Percentiles rank a stretch among this genome's conserved stretches.
Evolutionary conservation across 2,329 filamentous ascomycete species (phyloP).

Genomic region (Niveomyces coronatus): DNA sequence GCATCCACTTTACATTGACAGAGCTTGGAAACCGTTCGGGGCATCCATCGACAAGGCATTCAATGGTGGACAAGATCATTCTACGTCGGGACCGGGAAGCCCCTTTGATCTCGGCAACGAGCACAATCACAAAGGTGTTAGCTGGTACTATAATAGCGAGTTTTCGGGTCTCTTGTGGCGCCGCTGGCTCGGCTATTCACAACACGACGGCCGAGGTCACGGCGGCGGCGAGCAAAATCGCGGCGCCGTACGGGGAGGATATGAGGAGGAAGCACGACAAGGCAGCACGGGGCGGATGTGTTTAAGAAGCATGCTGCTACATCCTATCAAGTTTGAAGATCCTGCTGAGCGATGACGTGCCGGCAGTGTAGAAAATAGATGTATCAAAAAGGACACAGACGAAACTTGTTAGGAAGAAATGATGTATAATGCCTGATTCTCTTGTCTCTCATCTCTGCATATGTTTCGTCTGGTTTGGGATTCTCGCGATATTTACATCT

Average conservation of each 20-base stretch:
- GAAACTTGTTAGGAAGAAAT: background rate
- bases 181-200: slow-evolving; percentile 59
- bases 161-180: slow-evolving; percentile 72
- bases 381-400: background rate
- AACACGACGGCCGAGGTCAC: slow-evolving; percentile 39
- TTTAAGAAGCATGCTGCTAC: slow-evolving; percentile 67
- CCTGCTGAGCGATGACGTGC: slow-evolving; percentile 26
- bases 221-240: slow-evolving; percentile 38
- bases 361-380: background rate
- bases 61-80: slow-evolving; percentile 63
- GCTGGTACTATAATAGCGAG: slow-evolving; percentile 75
- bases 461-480: no score
- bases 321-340: slow-evolving; percentile 65
- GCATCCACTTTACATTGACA: slow-evolving; percentile 71
- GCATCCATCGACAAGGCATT: slow-evolving; percentile 62
- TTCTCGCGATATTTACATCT: no score
- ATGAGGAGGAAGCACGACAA: slow-evolving; percentile 35
- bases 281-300: slow-evolving; percentile 58
- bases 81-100: slow-evolving; percentile 52
- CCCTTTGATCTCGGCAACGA: slow-evolving; percentile 62
- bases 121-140: slow-evolving; percentile 72
- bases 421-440: no score
- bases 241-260: slow-evolving; percentile 40
- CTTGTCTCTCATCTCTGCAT: no score
- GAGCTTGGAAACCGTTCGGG: slow-evolving; percentile 57